phyloP scores from a whole-genome alignment of 164 flowering plant species.

The Nymphaea thermarum region DNA sequence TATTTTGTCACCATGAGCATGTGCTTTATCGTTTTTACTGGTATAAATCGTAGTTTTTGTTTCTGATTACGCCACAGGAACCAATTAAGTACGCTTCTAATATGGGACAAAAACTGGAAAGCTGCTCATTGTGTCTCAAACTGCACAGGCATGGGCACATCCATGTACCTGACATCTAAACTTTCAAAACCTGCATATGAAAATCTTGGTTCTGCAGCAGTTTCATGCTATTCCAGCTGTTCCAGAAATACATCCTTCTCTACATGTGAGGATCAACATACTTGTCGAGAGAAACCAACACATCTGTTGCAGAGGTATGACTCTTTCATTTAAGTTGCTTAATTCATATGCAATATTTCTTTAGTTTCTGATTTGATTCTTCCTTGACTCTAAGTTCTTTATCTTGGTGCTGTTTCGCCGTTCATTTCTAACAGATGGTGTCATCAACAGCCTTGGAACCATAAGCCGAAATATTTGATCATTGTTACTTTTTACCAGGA shows the following conservation, averaged over 20 bases:
- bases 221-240: constrained; percentile 52
- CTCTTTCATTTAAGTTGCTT: constrained; percentile 1
- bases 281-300: constrained; percentile 19
- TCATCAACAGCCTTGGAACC: constrained; percentile 80
- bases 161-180: constrained; percentile 15
- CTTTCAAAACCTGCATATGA: constrained; percentile 46
- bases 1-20: too few species aligned
- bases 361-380: too few species aligned
- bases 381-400: too few species aligned
- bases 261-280: constrained; percentile 37
- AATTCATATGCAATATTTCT: not conserved
- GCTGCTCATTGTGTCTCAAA: constrained; percentile 34
- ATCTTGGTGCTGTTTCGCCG: too few species aligned
- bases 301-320: constrained; percentile 56
- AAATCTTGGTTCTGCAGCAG: constrained; percentile 59
- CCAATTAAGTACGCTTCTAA: constrained; percentile 57
- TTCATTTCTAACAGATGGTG: constrained; percentile 36
- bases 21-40: too few species aligned
- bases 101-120: constrained; percentile 37
- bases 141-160: constrained; percentile 28
- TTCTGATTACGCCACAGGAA: constrained; percentile 38
- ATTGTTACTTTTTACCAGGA: constrained; percentile 52
- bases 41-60: too few species aligned
- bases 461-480: constrained; percentile 47
- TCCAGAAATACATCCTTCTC: constrained; percentile 25